A percentile compares a stretch with the other conserved stretches of the same genome.
These are phyloP conservation scores for Sordaria brevicollis DNA, from an alignment of 495 filamentous ascomycete genomes.

Conservation along the genomic window DNA sequence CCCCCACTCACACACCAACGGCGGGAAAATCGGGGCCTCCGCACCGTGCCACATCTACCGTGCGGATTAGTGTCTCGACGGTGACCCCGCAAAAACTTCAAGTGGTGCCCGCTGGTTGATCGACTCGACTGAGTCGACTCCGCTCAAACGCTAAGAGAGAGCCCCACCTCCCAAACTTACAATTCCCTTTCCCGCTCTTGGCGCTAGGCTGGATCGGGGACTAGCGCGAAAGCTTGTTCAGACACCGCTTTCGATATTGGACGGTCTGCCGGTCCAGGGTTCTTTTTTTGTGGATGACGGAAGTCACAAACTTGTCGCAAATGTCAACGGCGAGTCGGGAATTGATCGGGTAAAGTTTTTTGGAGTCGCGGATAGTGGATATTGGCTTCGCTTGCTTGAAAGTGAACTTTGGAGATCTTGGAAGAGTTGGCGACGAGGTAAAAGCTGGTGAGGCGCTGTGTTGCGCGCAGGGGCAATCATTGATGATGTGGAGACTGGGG, in stretches of 20 bases:
- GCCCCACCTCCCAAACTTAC: neutral
- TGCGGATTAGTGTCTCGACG: neutral
- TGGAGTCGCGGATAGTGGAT: neutral
- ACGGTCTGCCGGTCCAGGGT: neutral
- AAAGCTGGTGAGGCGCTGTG: no score
- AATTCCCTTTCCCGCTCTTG: neutral
- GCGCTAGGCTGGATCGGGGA: neutral
- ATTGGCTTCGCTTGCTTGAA: neutral
- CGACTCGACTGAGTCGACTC: neutral
- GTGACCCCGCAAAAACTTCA: neutral
- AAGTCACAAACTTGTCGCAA: no score
- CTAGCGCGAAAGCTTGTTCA: conserved; percentile 17
- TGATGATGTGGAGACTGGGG: neutral
- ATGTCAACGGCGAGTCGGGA: neutral
- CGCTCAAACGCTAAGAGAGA: no score
- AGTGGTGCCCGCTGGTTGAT: no score
- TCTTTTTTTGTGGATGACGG: no score
- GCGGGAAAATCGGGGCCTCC: neutral
- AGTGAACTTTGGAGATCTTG: neutral
- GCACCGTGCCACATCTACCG: neutral
- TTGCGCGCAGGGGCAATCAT: neutral
- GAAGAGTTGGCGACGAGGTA: neutral
- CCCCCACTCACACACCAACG: no score
- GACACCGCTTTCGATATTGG: conserved; percentile 5
- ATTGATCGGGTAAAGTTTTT: neutral